Evolutionary conservation across 352 stramenopile genomes (phyloP).

Genomic region (Phytophthora ramorum): DNA sequence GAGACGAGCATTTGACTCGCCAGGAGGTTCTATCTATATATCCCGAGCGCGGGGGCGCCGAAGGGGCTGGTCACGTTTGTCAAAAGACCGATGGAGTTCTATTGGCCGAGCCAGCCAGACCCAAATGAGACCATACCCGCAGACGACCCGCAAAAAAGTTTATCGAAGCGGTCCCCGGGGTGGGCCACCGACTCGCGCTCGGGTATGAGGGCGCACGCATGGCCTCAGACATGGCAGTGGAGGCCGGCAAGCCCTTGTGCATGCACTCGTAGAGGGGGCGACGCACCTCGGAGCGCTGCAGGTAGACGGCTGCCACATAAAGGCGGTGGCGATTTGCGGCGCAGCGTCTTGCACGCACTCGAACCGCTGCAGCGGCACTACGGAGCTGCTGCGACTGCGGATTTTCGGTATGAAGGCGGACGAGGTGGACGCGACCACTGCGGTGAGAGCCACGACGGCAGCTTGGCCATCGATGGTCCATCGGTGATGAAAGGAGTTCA

Average conservation of each 20-base stretch:
- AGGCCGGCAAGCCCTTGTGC: constrained; percentile 24
- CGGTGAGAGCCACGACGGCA: constrained; percentile 20
- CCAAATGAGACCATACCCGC: too few species aligned
- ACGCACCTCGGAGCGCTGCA: constrained; percentile 35
- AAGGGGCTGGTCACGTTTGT: too few species aligned
- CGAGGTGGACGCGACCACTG: constrained; percentile 1
- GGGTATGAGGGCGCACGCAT: constrained; percentile 37
- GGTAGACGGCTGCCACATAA: constrained; percentile 40
- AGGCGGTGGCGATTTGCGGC: constrained; percentile 31
- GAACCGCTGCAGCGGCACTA: constrained; percentile 34
- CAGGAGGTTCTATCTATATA: too few species aligned
- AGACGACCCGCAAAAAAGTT: too few species aligned
- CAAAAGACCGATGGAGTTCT: too few species aligned
- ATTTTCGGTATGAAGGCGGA: constrained; percentile 3
- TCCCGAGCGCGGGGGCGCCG: too few species aligned
- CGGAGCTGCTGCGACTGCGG: constrained; percentile 19
- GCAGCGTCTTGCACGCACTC: constrained; percentile 40
- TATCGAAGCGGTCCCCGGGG: too few species aligned
- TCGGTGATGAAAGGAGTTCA: too few species aligned
- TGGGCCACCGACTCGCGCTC: constrained; percentile 46
- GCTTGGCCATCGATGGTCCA: too few species aligned
- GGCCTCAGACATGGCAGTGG: constrained; percentile 21
- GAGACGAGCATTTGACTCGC: too few species aligned
- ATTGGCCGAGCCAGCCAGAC: too few species aligned
- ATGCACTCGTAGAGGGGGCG: constrained; percentile 36